Evolutionary conservation across 371 early-diverging fungal species (phyloP).

Genomic region (Apophysomyces trapeziformis): DNA sequence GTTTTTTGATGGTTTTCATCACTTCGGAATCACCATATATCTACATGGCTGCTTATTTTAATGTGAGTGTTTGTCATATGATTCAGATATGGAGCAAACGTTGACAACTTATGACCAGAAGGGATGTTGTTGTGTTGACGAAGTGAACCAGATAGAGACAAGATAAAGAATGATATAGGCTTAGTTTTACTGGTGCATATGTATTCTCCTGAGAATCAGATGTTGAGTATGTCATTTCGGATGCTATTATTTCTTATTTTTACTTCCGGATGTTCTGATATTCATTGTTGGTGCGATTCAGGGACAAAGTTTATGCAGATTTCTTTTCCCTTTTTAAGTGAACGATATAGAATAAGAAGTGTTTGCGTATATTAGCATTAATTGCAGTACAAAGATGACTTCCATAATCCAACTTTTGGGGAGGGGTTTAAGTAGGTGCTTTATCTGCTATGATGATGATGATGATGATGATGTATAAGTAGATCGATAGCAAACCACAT

Average conservation of each 20-base stretch:
- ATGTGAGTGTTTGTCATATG: no score
- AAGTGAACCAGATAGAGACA: no score
- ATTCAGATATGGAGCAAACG: background rate
- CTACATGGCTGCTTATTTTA: no score
- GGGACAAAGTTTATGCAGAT: constrained; percentile 10
- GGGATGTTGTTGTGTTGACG: background rate
- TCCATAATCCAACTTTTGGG: no score
- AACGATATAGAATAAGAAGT: no score
- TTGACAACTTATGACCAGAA: background rate
- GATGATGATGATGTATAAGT: background rate
- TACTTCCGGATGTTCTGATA: background rate
- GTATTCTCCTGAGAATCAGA: constrained; percentile 1
- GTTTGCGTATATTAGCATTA: no score
- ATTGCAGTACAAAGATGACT: no score
- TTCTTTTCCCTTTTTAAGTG: background rate
- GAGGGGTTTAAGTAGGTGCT: no score
- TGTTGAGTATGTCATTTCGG: constrained; percentile 1
- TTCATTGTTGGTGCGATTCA: constrained; percentile 10
- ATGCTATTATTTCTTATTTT: background rate
- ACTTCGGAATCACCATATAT: no score
- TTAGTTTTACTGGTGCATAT: background rate
- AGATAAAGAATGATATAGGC: no score
- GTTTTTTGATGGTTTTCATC: background rate
- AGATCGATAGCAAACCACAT: constrained; percentile 5
- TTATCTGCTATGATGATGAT: background rate